phyloP scores from a whole-genome alignment of 2,329 filamentous ascomycete genomes.

The Sclerotiophoma versabilis region DNA sequence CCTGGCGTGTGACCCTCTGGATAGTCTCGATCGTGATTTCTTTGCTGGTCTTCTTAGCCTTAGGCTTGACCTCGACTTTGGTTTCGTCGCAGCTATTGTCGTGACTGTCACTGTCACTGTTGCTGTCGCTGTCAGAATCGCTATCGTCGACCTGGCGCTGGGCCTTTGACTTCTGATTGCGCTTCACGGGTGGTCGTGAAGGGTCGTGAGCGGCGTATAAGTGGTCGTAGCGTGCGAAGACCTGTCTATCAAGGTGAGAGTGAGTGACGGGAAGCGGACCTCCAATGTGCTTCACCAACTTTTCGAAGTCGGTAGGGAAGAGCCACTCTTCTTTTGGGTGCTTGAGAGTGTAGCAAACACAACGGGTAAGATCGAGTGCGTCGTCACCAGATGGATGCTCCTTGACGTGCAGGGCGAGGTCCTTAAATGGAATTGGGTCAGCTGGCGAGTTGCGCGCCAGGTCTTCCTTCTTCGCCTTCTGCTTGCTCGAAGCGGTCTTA shows the following conservation, averaged over 20 bases:
- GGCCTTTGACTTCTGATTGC: constrained; percentile 3
- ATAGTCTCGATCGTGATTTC: background rate
- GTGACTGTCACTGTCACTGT: background rate
- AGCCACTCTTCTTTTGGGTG: constrained; percentile 33
- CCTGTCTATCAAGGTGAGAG: constrained; percentile 27
- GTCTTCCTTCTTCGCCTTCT: background rate
- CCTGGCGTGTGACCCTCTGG: background rate
- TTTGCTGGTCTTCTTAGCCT: background rate
- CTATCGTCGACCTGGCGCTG: background rate
- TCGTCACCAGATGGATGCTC: constrained; percentile 31
- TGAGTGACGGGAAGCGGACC: constrained; percentile 20
- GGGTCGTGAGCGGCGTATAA: background rate
- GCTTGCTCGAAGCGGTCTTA: constrained; percentile 10
- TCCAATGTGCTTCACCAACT: constrained; percentile 29
- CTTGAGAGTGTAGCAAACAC: constrained; percentile 29
- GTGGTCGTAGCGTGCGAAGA: constrained; percentile 24
- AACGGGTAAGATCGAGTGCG: constrained; percentile 39
- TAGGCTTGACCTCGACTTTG: background rate
- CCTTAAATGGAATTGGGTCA: constrained; percentile 28
- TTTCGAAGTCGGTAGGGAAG: constrained; percentile 33
- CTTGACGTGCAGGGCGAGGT: constrained; percentile 32
- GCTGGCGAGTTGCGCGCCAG: constrained; percentile 15
- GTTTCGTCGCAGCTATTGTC: background rate
- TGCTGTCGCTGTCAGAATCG: background rate
- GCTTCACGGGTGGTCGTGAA: background rate